Conservation (phyloP, 129 eudicot genomes). For the Escallonia herrerae region DNA sequence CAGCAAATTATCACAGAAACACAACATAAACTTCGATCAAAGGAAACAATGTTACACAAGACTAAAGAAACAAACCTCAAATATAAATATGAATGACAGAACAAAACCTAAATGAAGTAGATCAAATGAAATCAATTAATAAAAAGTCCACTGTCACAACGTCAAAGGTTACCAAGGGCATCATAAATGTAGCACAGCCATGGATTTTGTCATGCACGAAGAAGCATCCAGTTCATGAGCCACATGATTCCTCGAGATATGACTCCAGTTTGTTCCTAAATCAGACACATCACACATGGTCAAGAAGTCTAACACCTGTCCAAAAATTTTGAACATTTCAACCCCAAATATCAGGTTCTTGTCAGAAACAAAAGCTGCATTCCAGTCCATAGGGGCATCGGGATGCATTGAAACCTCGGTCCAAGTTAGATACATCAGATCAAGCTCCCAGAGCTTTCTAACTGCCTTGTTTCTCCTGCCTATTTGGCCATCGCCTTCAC, state of each 20-base stretch:
- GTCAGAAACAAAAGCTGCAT: constrained; percentile 79
- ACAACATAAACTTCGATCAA: no score
- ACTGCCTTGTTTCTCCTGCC: constrained; percentile 95
- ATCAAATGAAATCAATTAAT: no score
- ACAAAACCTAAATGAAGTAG: no score
- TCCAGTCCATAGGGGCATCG: constrained; percentile 99
- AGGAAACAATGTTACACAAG: no score
- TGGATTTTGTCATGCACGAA: constrained; percentile 77
- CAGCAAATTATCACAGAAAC: no score
- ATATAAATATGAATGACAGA: no score
- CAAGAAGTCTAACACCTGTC: constrained; percentile 88
- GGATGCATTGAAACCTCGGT: constrained; percentile 66
- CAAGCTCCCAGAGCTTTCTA: constrained; percentile 90
- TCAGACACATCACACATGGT: constrained; percentile 61
- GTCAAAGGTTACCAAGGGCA: background rate
- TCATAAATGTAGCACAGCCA: constrained; percentile 73
- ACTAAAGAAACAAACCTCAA: no score
- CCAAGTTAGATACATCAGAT: constrained; percentile 52
- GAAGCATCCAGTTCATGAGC: constrained; percentile 80
- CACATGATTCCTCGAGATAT: constrained; percentile 62
- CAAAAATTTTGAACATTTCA: constrained; percentile 93
- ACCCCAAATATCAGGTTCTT: constrained; percentile 64
- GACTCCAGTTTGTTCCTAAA: constrained; percentile 48
- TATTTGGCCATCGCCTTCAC: constrained; percentile 97
- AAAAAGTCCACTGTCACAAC: no score